Conservation (phyloP, 495 filamentous ascomycete species). For the Hyaloscypha variabilis region DNA sequence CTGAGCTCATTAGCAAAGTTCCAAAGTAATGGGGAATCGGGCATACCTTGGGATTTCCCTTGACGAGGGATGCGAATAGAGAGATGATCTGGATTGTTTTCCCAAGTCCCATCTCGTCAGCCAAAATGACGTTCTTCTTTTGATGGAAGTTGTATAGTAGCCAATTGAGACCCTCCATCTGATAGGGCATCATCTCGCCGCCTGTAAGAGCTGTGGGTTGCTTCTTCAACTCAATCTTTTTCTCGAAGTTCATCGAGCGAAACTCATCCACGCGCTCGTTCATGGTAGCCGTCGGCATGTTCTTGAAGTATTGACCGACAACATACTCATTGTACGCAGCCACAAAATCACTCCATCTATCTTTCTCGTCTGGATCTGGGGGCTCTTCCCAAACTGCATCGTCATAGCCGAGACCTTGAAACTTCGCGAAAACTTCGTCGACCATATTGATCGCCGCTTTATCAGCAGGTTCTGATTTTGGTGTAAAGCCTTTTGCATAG, state of each 20-base stretch:
- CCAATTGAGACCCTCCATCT: slow-evolving; percentile 94
- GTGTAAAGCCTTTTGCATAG: slow-evolving; percentile 50
- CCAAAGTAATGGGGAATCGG: neutral
- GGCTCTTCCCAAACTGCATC: slow-evolving; percentile 88
- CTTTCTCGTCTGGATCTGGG: slow-evolving; percentile 59
- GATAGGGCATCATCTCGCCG: slow-evolving; percentile 90
- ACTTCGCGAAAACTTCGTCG: slow-evolving; percentile 78
- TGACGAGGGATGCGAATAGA: slow-evolving; percentile 74
- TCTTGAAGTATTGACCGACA: slow-evolving; percentile 66
- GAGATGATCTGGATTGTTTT: slow-evolving; percentile 96
- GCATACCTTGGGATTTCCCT: slow-evolving; percentile 59
- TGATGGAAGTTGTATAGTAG: slow-evolving; percentile 88
- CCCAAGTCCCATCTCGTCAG: slow-evolving; percentile 98
- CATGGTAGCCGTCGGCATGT: slow-evolving; percentile 54
- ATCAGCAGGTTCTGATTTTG: slow-evolving; percentile 64
- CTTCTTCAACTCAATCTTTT: slow-evolving; percentile 62
- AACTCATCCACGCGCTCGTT: slow-evolving; percentile 63
- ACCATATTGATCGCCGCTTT: slow-evolving; percentile 69
- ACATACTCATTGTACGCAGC: slow-evolving; percentile 85
- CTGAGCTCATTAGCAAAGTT: slow-evolving; percentile 24
- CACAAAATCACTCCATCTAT: slow-evolving; percentile 80
- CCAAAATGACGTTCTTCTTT: slow-evolving; percentile 86
- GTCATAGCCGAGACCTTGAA: slow-evolving; percentile 93
- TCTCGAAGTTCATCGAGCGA: slow-evolving; percentile 64
- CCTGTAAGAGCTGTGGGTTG: slow-evolving; percentile 77